Evolutionary conservation across 2,329 filamentous ascomycete species (phyloP).

Genomic region (Trichoderma sp.): DNA sequence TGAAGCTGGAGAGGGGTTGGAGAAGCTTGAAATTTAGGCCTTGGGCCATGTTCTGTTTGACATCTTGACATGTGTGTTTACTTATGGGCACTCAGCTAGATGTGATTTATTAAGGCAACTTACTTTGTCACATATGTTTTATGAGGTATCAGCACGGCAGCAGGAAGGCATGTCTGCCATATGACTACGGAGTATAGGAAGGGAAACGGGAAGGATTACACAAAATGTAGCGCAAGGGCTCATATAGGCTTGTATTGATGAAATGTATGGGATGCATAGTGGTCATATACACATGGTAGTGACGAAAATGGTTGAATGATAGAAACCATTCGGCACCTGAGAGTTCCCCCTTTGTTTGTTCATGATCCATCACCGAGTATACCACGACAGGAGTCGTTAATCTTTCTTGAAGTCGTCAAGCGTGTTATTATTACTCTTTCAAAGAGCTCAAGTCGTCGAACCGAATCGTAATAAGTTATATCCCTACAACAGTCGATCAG

Average conservation of each 20-base stretch:
- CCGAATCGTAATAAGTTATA: not conserved
- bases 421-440: not conserved
- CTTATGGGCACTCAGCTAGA: not conserved
- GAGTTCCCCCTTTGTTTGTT: not conserved
- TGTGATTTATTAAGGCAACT: not conserved
- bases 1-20: not conserved
- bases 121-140: not conserved
- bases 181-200: not conserved
- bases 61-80: too few species aligned
- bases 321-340: not conserved
- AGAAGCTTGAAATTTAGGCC: slow-evolving; percentile 2
- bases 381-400: not conserved
- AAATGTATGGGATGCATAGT: not conserved
- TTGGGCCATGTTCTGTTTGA: not conserved
- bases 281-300: not conserved
- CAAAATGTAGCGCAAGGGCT: not conserved
- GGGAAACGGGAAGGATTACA: not conserved
- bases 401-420: not conserved
- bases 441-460: not conserved
- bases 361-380: not conserved
- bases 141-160: not conserved
- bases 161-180: not conserved
- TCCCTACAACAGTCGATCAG: not conserved
- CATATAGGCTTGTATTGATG: not conserved
- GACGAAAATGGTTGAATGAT: not conserved